Percentiles rank a stretch among this genome's conserved stretches.
These are phyloP conservation scores for Leccinum subtestaceum DNA, from an alignment of 768 basidiomycete species.

Conservation along the genomic window DNA sequence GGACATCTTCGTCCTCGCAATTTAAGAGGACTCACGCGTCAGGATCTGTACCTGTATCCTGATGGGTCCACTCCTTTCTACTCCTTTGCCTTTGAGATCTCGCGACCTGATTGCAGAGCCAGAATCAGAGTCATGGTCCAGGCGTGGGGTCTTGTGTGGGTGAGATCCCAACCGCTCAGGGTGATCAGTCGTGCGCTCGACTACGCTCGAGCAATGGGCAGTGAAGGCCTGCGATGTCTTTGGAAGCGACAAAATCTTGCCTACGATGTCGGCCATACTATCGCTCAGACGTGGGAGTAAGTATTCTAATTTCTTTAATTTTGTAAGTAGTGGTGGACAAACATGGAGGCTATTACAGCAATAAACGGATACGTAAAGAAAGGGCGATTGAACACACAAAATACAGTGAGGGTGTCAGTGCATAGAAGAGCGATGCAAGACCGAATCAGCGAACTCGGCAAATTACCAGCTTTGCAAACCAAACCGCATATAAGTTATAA, in stretches of 20 bases:
- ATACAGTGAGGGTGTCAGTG: neutral
- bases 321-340: neutral
- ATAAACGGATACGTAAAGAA: neutral
- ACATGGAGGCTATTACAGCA: neutral
- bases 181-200: slow-evolving; percentile 30
- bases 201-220: slow-evolving; percentile 37
- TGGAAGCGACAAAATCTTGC: slow-evolving; percentile 44
- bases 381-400: neutral
- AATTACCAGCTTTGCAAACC: neutral
- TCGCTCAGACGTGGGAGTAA: neutral
- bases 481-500: neutral
- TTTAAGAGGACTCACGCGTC: slow-evolving; percentile 29
- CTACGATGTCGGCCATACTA: slow-evolving; percentile 38
- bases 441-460: neutral
- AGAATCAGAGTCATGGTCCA: slow-evolving; percentile 65
- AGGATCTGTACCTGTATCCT: slow-evolving; percentile 48
- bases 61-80: slow-evolving; percentile 37
- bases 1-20: neutral
- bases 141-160: slow-evolving; percentile 66
- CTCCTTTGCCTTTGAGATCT: slow-evolving; percentile 26
- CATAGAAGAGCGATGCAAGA: neutral
- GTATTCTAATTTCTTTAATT: neutral
- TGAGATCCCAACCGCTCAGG: slow-evolving; percentile 51
- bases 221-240: slow-evolving; percentile 51
- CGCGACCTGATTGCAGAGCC: slow-evolving; percentile 60